Evolutionary conservation across 2,329 filamentous ascomycete species (phyloP).

Genomic region (Apiospora kogelbergensis): DNA sequence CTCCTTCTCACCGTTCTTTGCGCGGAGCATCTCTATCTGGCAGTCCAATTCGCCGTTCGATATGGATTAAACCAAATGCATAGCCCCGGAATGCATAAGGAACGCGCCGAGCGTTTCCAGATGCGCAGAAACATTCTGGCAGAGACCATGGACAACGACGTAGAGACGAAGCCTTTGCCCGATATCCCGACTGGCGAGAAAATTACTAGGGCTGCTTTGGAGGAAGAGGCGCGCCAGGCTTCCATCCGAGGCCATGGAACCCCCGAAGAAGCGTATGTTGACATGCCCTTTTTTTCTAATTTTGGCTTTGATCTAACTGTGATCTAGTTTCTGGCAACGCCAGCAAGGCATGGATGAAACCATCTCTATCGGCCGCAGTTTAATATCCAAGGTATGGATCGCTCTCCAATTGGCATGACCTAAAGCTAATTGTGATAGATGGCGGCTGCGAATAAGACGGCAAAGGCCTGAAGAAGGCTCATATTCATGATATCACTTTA

Average conservation of each 20-base stretch:
- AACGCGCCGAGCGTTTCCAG: slow-evolving; percentile 76
- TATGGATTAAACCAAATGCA: slow-evolving; percentile 78
- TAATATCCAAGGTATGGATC: slow-evolving; percentile 50
- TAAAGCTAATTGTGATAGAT: neutral
- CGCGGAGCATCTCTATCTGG: slow-evolving; percentile 87
- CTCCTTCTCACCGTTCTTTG: slow-evolving; percentile 80
- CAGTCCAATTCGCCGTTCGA: slow-evolving; percentile 70
- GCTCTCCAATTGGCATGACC: neutral
- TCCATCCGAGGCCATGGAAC: slow-evolving; percentile 49
- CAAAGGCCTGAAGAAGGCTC: neutral
- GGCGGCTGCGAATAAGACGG: slow-evolving; percentile 3
- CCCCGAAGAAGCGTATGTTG: slow-evolving; percentile 50
- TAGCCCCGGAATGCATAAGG: slow-evolving; percentile 81
- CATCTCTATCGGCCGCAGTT: slow-evolving; percentile 52
- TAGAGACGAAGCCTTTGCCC: slow-evolving; percentile 49
- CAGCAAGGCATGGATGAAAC: slow-evolving; percentile 59
- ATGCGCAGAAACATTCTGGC: slow-evolving; percentile 79
- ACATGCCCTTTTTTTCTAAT: neutral
- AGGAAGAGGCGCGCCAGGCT: slow-evolving; percentile 59
- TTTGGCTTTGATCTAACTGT: neutral
- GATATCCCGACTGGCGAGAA: slow-evolving; percentile 54
- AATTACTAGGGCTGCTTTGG: slow-evolving; percentile 64
- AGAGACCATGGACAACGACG: slow-evolving; percentile 64
- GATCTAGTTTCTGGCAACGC: slow-evolving; percentile 60
- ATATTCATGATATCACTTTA: neutral